These are phyloP conservation scores for Ormosia semicastrata DNA, from an alignment of 306 rosid species.

Conservation along the genomic window DNA sequence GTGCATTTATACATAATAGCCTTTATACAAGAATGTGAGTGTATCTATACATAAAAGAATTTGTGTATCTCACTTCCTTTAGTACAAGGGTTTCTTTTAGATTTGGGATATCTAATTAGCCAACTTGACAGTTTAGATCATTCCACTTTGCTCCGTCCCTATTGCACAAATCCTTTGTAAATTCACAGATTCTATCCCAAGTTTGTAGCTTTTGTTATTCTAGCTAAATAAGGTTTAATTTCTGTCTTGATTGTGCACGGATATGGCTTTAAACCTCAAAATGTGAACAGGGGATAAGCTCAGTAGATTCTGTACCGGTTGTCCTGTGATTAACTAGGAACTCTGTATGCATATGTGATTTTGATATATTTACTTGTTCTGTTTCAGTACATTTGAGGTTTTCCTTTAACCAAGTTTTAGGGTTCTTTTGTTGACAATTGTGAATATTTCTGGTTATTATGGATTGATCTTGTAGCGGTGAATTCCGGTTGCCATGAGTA, in stretches of 20 bases:
- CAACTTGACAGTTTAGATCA: neutral
- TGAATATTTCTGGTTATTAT: neutral
- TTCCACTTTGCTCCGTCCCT: neutral
- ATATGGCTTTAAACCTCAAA: neutral
- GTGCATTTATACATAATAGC: neutral
- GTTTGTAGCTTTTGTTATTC: neutral
- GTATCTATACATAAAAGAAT: neutral
- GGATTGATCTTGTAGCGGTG: neutral
- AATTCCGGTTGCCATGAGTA: neutral
- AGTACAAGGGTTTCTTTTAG: neutral
- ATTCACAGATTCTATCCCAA: neutral
- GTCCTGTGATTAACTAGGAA: neutral
- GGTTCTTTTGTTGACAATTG: neutral
- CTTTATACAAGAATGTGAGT: neutral
- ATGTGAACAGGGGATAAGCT: neutral
- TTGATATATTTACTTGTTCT: neutral
- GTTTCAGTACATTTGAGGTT: slow-evolving; percentile 15
- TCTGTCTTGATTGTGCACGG: neutral
- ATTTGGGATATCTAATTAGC: neutral
- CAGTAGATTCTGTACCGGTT: neutral
- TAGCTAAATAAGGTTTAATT: neutral
- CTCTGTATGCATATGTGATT: neutral
- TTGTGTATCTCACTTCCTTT: neutral
- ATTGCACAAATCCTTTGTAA: neutral
- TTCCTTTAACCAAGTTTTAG: neutral